Conservation (phyloP, 2,329 filamentous ascomycete species). For the Calonectria honghensis region DNA sequence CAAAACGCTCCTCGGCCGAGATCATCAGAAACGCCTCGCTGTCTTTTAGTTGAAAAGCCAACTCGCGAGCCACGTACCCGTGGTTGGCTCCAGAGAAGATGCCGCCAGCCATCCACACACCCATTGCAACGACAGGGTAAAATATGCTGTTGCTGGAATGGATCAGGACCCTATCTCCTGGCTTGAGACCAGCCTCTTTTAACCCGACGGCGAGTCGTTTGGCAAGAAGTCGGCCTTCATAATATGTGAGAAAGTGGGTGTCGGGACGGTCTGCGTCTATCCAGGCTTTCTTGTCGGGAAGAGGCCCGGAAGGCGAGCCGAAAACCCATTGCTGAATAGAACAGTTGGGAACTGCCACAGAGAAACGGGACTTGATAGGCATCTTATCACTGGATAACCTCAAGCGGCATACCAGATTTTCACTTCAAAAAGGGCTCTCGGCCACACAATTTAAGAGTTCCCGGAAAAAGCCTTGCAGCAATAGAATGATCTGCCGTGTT, state of each 20-base stretch:
- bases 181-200: constrained; percentile 76
- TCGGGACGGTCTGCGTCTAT: constrained; percentile 81
- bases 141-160: constrained; percentile 85
- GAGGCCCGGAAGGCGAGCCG: constrained; percentile 65
- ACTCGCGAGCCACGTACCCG: constrained; percentile 78
- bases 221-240: constrained; percentile 80
- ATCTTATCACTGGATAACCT: constrained; percentile 56
- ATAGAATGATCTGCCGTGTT: background rate
- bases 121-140: constrained; percentile 82
- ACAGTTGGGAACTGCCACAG: constrained; percentile 64
- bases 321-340: constrained; percentile 76
- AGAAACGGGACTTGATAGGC: constrained; percentile 70
- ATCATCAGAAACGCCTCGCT: constrained; percentile 81
- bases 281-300: constrained; percentile 69
- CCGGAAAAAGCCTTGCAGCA: background rate
- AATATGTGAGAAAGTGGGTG: constrained; percentile 78
- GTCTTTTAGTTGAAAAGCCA: constrained; percentile 85
- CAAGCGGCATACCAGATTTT: background rate
- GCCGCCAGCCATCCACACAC: constrained; percentile 85
- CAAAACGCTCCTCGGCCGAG: constrained; percentile 75
- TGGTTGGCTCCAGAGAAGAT: constrained; percentile 87
- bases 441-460: background rate
- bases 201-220: constrained; percentile 84
- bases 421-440: background rate
- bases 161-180: constrained; percentile 82